A percentile compares a stretch with the other conserved stretches of the same genome.
Evolutionary conservation across 2,329 filamentous ascomycete species (phyloP).

Genomic region (Talaromyces amestolkiae): DNA sequence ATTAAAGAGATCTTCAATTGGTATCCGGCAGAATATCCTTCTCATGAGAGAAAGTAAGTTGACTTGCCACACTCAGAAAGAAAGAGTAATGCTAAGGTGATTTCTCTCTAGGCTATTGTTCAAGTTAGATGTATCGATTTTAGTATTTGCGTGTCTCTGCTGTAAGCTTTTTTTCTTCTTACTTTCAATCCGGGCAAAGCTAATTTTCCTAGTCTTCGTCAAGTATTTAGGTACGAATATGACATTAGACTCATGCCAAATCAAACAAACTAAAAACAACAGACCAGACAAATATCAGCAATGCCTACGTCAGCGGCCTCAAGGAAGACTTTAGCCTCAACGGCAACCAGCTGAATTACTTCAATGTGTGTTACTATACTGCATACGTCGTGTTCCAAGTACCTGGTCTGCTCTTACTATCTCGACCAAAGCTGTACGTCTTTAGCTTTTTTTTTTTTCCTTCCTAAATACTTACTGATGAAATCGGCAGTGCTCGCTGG

Average conservation of each 20-base stretch:
- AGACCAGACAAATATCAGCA: constrained; percentile 36
- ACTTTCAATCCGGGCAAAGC: constrained; percentile 18
- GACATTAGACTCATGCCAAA: background rate
- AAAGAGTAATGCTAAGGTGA: background rate
- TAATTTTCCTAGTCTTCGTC: constrained; percentile 6
- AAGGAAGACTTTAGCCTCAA: constrained; percentile 34
- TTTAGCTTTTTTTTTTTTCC: background rate
- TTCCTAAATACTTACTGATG: background rate
- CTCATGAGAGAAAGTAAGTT: constrained; percentile 31
- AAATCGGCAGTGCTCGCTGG: background rate
- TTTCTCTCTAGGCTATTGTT: constrained; percentile 26
- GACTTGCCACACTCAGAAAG: background rate
- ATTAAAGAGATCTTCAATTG: constrained; percentile 36
- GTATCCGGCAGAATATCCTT: constrained; percentile 32
- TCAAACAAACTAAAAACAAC: background rate
- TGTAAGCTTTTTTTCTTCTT: constrained; percentile 27
- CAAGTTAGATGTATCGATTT: constrained; percentile 33
- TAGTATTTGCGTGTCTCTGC: constrained; percentile 33
- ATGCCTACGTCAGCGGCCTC: constrained; percentile 35
- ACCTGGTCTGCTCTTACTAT: constrained; percentile 31
- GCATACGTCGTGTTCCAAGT: constrained; percentile 35
- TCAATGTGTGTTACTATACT: constrained; percentile 28
- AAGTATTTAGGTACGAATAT: constrained; percentile 11
- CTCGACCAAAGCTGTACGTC: constrained; percentile 29
- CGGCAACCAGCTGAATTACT: constrained; percentile 34